Percentiles rank a stretch among this genome's conserved stretches.
phyloP scores from a whole-genome alignment of 192 early-diverging fungal genomes.

The Umbelopsis sp. region DNA sequence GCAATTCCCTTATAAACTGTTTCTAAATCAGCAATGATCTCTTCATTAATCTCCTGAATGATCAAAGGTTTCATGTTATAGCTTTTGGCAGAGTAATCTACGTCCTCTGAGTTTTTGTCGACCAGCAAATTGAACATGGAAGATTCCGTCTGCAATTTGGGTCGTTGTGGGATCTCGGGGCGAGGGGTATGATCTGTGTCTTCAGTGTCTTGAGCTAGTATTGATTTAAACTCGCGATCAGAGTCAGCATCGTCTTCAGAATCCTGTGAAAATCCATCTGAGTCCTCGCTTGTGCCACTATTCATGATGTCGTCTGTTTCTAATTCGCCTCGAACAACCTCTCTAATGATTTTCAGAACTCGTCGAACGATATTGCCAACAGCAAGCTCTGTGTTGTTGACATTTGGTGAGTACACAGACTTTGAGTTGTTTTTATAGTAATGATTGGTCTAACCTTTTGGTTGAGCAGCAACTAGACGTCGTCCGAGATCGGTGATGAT shows the following conservation, averaged over 20 bases:
- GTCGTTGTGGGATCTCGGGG: neutral
- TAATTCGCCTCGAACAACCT: slow-evolving; percentile 54
- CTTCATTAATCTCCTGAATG: slow-evolving; percentile 85
- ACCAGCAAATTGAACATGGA: slow-evolving; percentile 71
- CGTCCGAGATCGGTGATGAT: slow-evolving; percentile 72
- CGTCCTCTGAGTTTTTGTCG: slow-evolving; percentile 39
- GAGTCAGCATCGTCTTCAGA: slow-evolving; percentile 25
- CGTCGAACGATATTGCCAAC: slow-evolving; percentile 86
- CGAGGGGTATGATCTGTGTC: slow-evolving; percentile 1
- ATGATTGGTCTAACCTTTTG: slow-evolving; percentile 51
- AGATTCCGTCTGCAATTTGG: slow-evolving; percentile 35
- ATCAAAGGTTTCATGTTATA: slow-evolving; percentile 72
- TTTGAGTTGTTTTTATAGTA: neutral
- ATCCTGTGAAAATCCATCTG: slow-evolving; percentile 23
- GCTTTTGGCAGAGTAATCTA: slow-evolving; percentile 19
- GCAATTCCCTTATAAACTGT: slow-evolving; percentile 78
- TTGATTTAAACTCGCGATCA: slow-evolving; percentile 26
- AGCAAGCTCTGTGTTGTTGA: slow-evolving; percentile 66
- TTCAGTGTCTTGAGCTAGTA: slow-evolving; percentile 29
- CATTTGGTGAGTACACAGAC: neutral
- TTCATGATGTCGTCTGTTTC: slow-evolving; percentile 23
- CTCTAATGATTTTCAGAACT: slow-evolving; percentile 82
- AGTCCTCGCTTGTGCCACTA: slow-evolving; percentile 19
- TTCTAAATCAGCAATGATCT: slow-evolving; percentile 88
- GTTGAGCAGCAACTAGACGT: slow-evolving; percentile 75